A percentile compares a stretch with the other conserved stretches of the same genome.
phyloP scores from a whole-genome alignment of 2,329 filamentous ascomycete genomes.

The Leptoxyphium fumago region DNA sequence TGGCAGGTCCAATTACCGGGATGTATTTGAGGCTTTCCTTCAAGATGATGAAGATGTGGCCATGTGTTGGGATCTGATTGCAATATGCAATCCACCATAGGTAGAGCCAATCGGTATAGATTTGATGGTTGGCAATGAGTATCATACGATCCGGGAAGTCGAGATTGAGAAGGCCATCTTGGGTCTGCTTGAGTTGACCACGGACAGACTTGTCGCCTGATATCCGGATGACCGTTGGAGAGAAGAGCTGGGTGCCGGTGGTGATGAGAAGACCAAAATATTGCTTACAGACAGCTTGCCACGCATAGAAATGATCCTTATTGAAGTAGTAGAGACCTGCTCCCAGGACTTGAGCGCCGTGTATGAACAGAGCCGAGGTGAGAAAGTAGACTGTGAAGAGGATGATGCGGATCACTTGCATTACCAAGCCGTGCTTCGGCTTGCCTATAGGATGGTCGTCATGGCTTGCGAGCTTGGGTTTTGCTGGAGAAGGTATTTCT shows the following conservation, averaged over 20 bases:
- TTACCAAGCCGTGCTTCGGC: slow-evolving; percentile 27
- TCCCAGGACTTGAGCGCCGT: slow-evolving; percentile 57
- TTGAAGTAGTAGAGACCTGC: slow-evolving; percentile 59
- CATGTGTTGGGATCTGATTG: slow-evolving; percentile 48
- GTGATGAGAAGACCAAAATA: slow-evolving; percentile 64
- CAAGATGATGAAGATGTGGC: slow-evolving; percentile 77
- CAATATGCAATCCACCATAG: slow-evolving; percentile 79
- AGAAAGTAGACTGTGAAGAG: slow-evolving; percentile 33
- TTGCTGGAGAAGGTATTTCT: neutral
- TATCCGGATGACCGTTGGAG: slow-evolving; percentile 62
- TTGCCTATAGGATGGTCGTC: slow-evolving; percentile 17
- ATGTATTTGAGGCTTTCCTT: slow-evolving; percentile 77
- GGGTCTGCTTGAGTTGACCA: slow-evolving; percentile 53
- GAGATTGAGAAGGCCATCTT: slow-evolving; percentile 57
- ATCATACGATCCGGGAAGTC: slow-evolving; percentile 50
- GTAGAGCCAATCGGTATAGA: slow-evolving; percentile 80
- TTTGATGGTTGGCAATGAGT: slow-evolving; percentile 65
- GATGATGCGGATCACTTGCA: slow-evolving; percentile 29
- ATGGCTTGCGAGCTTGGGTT: neutral
- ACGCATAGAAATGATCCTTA: slow-evolving; percentile 64
- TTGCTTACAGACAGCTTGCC: slow-evolving; percentile 76
- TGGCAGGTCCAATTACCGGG: slow-evolving; percentile 66
- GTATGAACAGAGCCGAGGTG: slow-evolving; percentile 29
- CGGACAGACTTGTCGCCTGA: slow-evolving; percentile 69
- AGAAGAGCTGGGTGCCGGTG: slow-evolving; percentile 74